Percentiles rank a stretch among this genome's conserved stretches.
phyloP scores from a whole-genome alignment of 345 rosid genomes.

The Triadica sebifera region DNA sequence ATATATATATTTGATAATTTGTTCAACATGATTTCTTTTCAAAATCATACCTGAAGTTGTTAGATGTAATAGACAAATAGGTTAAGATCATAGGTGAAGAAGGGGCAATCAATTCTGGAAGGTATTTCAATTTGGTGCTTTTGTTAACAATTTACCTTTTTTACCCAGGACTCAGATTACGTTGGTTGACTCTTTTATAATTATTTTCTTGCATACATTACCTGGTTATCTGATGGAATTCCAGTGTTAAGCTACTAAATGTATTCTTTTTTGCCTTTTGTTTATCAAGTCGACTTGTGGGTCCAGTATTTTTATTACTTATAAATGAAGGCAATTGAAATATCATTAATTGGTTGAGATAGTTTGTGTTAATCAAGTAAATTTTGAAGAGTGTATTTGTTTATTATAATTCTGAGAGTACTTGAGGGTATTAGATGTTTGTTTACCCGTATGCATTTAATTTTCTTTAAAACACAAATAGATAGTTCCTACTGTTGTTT shows the following conservation, averaged over 20 bases:
- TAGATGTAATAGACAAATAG: conserved; percentile 8
- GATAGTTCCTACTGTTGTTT: background rate
- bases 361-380: background rate
- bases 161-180: background rate
- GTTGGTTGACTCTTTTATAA: conserved; percentile 5
- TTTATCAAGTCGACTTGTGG: conserved; percentile 1
- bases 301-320: background rate
- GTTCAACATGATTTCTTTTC: background rate
- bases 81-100: background rate
- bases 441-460: background rate
- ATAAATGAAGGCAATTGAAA: background rate
- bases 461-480: background rate
- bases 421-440: background rate
- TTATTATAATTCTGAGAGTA: background rate
- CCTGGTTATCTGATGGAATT: background rate
- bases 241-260: background rate
- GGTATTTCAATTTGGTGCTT: background rate
- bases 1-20: background rate
- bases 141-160: conserved; percentile 1
- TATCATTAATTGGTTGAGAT: background rate
- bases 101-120: background rate
- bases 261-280: background rate
- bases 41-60: background rate
- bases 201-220: background rate
- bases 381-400: background rate